These are phyloP conservation scores for Leptographium wingfieldii DNA, from an alignment of 2,329 filamentous ascomycete genomes.

Conservation along the genomic window DNA sequence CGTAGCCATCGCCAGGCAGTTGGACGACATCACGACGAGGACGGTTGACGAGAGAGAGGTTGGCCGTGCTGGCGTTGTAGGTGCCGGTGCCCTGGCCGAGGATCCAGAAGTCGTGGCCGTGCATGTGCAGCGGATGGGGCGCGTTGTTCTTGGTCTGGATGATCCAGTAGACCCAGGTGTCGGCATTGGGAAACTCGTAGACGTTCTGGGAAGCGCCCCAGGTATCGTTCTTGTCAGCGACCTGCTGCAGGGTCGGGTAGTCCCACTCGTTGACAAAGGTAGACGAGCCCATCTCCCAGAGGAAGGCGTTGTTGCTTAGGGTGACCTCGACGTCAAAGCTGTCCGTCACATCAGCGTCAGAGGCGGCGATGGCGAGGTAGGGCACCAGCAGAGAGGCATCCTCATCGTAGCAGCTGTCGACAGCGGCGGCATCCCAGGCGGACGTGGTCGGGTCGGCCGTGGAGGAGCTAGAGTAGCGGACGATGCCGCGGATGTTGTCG, in stretches of 20 bases:
- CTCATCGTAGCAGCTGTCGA: constrained; percentile 16
- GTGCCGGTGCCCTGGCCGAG: constrained; percentile 16
- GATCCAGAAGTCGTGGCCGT: constrained; percentile 30
- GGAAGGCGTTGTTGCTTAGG: constrained; percentile 6
- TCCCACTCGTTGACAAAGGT: constrained; percentile 16
- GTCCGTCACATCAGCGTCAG: constrained; percentile 1
- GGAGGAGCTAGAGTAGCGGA: constrained; percentile 8
- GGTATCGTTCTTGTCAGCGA: constrained; percentile 7
- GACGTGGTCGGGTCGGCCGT: constrained; percentile 6
- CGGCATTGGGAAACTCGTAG: constrained; percentile 3
- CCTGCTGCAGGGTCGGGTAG: constrained; percentile 10
- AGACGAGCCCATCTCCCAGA: constrained; percentile 15
- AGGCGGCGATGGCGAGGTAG: constrained; percentile 12
- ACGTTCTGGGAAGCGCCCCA: constrained; percentile 7
- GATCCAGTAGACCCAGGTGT: constrained; percentile 11
- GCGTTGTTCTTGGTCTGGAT: constrained; percentile 5
- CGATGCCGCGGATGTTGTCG: constrained; percentile 8
- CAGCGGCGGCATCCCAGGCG: constrained; percentile 3
- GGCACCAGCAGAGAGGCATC: constrained; percentile 14
- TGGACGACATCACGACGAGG: constrained; percentile 30
- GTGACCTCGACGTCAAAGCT: constrained; percentile 4
- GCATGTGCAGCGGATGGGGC: constrained; percentile 29
- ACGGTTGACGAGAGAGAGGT: constrained; percentile 23
- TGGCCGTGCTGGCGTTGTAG: constrained; percentile 7
- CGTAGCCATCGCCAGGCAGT: constrained; percentile 26